Percentiles rank a stretch among this genome's conserved stretches.
Evolutionary conservation across 2,329 filamentous ascomycete species (phyloP).

Genomic region (Zasmidium cellare): DNA sequence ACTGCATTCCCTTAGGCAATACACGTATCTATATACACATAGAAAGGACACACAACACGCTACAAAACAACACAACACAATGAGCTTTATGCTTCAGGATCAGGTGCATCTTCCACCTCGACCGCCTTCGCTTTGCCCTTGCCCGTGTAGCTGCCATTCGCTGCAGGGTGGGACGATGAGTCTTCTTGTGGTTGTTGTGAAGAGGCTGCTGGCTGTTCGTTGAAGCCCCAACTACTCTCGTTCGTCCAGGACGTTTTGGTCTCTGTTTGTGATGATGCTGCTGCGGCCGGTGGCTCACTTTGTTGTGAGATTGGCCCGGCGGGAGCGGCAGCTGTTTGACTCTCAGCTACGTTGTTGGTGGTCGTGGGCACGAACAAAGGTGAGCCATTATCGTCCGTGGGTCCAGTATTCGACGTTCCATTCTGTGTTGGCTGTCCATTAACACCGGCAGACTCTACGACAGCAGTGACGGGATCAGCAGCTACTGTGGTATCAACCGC

Average conservation of each 20-base stretch:
- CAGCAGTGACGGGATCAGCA: background rate
- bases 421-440: background rate
- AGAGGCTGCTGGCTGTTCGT: constrained; percentile 5
- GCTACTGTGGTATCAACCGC: background rate
- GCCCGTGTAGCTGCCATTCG: constrained; percentile 18
- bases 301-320: background rate
- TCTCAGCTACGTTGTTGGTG: background rate
- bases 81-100: constrained; percentile 21
- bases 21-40: too few relatives aligned
- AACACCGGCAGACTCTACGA: background rate
- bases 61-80: too few relatives aligned
- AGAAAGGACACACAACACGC: too few relatives aligned
- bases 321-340: background rate
- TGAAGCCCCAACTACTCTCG: constrained; percentile 19
- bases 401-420: constrained; percentile 14
- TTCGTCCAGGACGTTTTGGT: constrained; percentile 7
- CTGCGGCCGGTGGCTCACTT: background rate
- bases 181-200: constrained; percentile 6
- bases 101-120: constrained; percentile 41
- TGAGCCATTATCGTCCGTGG: constrained; percentile 30
- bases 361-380: constrained; percentile 29
- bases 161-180: background rate
- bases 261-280: background rate
- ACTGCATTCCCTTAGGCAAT: too few relatives aligned
- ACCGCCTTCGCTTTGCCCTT: constrained; percentile 40